Percentiles rank a stretch among this genome's conserved stretches.
Evolutionary conservation across 2,329 filamentous ascomycete genomes (phyloP).

Genomic region (Diaporthe vexans): DNA sequence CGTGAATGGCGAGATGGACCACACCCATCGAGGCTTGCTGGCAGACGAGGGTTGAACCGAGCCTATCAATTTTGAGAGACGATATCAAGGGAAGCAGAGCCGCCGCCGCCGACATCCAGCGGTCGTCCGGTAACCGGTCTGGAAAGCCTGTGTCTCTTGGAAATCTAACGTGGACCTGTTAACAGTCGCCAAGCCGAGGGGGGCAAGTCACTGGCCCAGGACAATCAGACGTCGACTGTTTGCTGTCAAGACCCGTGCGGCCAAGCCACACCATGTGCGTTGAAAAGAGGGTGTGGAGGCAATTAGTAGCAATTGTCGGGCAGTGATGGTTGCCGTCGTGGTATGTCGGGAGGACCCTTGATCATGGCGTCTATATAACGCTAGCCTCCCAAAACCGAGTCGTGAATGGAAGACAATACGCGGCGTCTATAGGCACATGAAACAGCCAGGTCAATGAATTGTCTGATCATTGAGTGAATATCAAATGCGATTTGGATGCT

Average conservation of each 20-base stretch:
- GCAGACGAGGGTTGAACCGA: conserved; percentile 7
- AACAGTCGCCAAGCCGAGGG: conserved; percentile 1
- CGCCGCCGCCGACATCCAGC: conserved; percentile 22
- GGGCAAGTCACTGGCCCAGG: not conserved
- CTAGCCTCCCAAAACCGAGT: not conserved
- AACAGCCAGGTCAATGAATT: not conserved
- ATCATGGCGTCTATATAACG: conserved; percentile 11
- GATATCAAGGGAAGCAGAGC: not conserved
- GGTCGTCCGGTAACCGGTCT: conserved; percentile 27
- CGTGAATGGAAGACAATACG: not conserved
- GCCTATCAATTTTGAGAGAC: not conserved
- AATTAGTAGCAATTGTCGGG: not conserved
- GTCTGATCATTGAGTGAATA: not conserved
- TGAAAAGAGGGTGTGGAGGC: conserved; percentile 23
- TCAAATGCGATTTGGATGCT: not conserved
- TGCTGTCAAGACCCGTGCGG: conserved; percentile 29
- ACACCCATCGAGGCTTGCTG: not conserved
- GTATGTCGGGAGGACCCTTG: conserved; percentile 12
- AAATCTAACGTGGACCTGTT: conserved; percentile 19
- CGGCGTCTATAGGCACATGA: not conserved
- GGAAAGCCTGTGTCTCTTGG: conserved; percentile 30
- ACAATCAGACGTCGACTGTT: conserved; percentile 13
- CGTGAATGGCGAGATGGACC: conserved; percentile 4
- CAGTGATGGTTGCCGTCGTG: not conserved
- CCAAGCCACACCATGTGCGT: conserved; percentile 38